Conservation (phyloP, 352 stramenopile genomes). For the Globisporangium camurandrum region DNA sequence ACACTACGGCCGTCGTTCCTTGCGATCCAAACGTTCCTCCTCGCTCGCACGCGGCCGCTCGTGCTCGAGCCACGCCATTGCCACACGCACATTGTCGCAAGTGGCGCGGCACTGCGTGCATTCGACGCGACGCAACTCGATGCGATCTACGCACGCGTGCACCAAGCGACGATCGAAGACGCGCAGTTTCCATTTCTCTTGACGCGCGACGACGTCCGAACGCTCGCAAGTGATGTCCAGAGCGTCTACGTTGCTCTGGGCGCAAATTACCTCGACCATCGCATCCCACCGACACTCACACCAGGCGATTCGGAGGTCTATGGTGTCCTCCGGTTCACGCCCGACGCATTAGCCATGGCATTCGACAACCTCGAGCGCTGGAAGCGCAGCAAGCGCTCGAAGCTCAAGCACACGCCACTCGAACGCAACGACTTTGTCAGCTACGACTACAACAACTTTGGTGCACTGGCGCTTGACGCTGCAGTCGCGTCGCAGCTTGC, state of each 20-base stretch:
- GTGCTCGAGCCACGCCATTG: slow-evolving; percentile 40
- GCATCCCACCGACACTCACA: slow-evolving; percentile 34
- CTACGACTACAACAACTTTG: slow-evolving; percentile 38
- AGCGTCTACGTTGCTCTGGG: slow-evolving; percentile 53
- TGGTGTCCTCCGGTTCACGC: slow-evolving; percentile 44
- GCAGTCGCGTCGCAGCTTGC: slow-evolving; percentile 25
- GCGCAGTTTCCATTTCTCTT: slow-evolving; percentile 49
- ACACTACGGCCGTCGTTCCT: slow-evolving; percentile 36
- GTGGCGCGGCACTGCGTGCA: slow-evolving; percentile 17
- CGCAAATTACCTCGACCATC: slow-evolving; percentile 53
- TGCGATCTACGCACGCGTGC: slow-evolving; percentile 21
- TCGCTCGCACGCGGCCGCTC: slow-evolving; percentile 14
- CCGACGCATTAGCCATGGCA: slow-evolving; percentile 29
- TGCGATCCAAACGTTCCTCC: slow-evolving; percentile 26
- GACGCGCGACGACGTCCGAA: slow-evolving; percentile 35
- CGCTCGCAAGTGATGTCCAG: slow-evolving; percentile 27
- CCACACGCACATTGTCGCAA: slow-evolving; percentile 32
- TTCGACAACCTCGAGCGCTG: slow-evolving; percentile 67
- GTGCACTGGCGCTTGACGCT: slow-evolving; percentile 14
- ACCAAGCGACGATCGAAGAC: slow-evolving; percentile 38
- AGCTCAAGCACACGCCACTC: slow-evolving; percentile 44
- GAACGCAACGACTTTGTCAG: slow-evolving; percentile 66
- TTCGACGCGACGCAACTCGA: slow-evolving; percentile 16
- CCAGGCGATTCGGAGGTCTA: slow-evolving; percentile 49
- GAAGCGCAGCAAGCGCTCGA: slow-evolving; percentile 51